Conservation (phyloP, 148 eudicot genomes). For the Vaccinium darrowii region DNA sequence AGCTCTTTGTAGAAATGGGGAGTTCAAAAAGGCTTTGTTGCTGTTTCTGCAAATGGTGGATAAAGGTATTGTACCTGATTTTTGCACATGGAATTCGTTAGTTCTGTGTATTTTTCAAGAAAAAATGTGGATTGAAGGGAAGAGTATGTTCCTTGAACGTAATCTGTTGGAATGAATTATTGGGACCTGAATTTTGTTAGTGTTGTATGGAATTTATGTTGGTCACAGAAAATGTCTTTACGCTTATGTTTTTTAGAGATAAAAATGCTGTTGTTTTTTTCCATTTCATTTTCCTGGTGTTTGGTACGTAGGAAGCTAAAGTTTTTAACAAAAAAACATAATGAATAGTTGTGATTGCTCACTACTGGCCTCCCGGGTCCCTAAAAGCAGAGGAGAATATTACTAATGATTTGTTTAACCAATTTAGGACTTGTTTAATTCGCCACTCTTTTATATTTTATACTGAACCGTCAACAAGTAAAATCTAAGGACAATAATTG, state of each 20-base stretch:
- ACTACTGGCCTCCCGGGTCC: too few species aligned
- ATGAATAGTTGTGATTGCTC: too few species aligned
- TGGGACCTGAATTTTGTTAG: slow-evolving; percentile 18
- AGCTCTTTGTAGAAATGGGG: slow-evolving; percentile 47
- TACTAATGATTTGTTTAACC: too few species aligned
- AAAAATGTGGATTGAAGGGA: slow-evolving; percentile 21
- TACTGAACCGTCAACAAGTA: too few species aligned
- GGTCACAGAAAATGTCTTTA: background rate
- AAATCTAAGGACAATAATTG: too few species aligned
- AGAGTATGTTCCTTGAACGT: slow-evolving; percentile 18
- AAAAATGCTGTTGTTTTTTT: background rate
- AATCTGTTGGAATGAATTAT: slow-evolving; percentile 24
- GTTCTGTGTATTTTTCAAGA: slow-evolving; percentile 34
- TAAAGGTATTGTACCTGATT: slow-evolving; percentile 48
- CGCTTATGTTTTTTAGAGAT: background rate
- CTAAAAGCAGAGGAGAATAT: too few species aligned
- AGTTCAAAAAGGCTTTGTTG: slow-evolving; percentile 44
- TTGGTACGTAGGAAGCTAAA: background rate
- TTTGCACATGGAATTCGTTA: slow-evolving; percentile 50
- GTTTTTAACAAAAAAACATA: too few species aligned
- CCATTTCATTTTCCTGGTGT: background rate
- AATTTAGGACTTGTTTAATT: too few species aligned
- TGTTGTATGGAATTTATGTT: background rate
- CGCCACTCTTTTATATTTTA: too few species aligned
- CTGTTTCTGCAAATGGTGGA: slow-evolving; percentile 61